Evolutionary conservation across 345 rosid species (phyloP).

Genomic region (Camelina laxa): DNA sequence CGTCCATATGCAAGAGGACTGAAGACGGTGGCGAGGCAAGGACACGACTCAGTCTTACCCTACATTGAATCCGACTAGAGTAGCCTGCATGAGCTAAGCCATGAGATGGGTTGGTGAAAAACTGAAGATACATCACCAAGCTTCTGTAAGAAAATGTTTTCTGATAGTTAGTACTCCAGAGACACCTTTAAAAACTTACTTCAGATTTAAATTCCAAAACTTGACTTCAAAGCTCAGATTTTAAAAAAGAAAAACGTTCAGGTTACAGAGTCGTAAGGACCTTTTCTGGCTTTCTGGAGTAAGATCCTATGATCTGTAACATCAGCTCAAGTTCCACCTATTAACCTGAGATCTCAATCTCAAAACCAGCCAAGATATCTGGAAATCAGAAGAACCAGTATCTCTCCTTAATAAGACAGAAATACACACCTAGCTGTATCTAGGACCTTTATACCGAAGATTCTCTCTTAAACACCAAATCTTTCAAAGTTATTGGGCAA

Average conservation of each 20-base stretch:
- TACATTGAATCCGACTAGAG: conserved; percentile 37
- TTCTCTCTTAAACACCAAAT: conserved; percentile 17
- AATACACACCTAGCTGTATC: conserved; percentile 18
- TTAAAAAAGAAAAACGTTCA: neutral
- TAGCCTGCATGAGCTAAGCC: conserved; percentile 35
- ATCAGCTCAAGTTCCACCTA: conserved; percentile 17
- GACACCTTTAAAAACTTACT: conserved; percentile 14
- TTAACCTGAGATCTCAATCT: neutral
- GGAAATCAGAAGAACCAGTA: neutral
- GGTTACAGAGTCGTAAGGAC: conserved; percentile 1
- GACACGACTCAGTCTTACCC: conserved; percentile 51
- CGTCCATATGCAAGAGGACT: conserved; percentile 57
- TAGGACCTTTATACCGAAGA: conserved; percentile 5
- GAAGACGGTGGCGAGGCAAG: conserved; percentile 61
- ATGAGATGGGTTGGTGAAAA: conserved; percentile 50
- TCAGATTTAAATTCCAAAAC: neutral
- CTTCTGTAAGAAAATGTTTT: conserved; percentile 52
- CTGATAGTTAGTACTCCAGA: conserved; percentile 16
- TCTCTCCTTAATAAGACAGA: conserved; percentile 28
- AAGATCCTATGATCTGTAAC: conserved; percentile 18
- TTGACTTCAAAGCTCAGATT: conserved; percentile 14
- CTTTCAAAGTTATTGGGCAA: neutral
- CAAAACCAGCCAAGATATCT: neutral
- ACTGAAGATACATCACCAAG: conserved; percentile 55
- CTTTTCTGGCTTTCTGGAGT: conserved; percentile 2